Evolutionary conservation across 2,329 filamentous ascomycete genomes (phyloP).

Genomic region (Monosporascus sp.): DNA sequence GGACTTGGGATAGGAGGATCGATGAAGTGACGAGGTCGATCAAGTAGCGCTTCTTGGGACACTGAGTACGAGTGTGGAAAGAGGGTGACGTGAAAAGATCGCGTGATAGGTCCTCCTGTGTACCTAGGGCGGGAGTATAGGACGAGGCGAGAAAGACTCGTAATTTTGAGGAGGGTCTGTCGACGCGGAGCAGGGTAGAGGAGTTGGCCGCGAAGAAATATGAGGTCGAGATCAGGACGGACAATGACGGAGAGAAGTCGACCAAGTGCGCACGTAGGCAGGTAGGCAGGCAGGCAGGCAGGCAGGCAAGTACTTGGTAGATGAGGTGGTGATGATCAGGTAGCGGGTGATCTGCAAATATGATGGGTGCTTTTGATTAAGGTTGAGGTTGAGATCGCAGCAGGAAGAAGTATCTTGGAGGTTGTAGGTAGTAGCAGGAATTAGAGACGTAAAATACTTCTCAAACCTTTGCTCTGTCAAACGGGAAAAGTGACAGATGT

Average conservation of each 20-base stretch:
- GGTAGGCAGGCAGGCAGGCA: not conserved
- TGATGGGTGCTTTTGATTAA: slow-evolving; percentile 25
- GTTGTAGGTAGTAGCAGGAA: slow-evolving; percentile 19
- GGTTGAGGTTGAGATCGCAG: slow-evolving; percentile 8
- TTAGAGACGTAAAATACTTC: slow-evolving; percentile 27
- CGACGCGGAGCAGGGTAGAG: slow-evolving; percentile 11
- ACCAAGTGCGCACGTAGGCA: not conserved
- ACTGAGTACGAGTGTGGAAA: slow-evolving; percentile 8
- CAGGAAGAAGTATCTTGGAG: slow-evolving; percentile 17
- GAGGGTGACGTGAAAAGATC: slow-evolving; percentile 17
- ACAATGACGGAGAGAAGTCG: slow-evolving; percentile 6
- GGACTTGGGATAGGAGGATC: slow-evolving; percentile 21
- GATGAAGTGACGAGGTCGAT: slow-evolving; percentile 24
- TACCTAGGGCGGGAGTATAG: slow-evolving; percentile 16
- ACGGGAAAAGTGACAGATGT: slow-evolving; percentile 16
- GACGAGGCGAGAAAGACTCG: slow-evolving; percentile 18
- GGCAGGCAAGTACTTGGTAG: slow-evolving; percentile 1
- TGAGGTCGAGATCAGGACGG: slow-evolving; percentile 10
- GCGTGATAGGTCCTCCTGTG: slow-evolving; percentile 7
- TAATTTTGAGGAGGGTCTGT: slow-evolving; percentile 8
- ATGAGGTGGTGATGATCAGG: slow-evolving; percentile 5
- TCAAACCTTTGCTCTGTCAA: slow-evolving; percentile 33
- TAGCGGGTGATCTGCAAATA: slow-evolving; percentile 13
- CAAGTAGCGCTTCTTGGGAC: slow-evolving; percentile 10
- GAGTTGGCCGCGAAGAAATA: slow-evolving; percentile 11